Evolutionary conservation across 129 eudicot genomes (phyloP), one percentile per base, ranked within the genome.

Genomic region (Flaveria brownii): DNA sequence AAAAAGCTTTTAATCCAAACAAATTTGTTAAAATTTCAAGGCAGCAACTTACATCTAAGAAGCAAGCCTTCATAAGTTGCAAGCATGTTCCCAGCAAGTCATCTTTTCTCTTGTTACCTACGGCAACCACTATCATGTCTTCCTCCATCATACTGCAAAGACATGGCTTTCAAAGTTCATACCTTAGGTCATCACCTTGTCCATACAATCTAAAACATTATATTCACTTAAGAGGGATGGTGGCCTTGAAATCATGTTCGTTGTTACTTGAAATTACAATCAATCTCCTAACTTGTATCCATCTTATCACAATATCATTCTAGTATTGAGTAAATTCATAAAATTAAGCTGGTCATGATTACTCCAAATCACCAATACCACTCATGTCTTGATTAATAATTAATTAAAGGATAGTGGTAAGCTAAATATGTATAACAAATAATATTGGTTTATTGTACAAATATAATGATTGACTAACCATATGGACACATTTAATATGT

Each of bases 141-240:
- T 79, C 73, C 84, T 94, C 96, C 96, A 91, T 94, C 88, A 60
- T 76, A 75, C 94, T 84, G 52, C 99, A 91, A 20, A 95, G 94
- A 78, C 89, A 70, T 39, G 99, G 99, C 71, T 89, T 95, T 97
- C 99, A 95, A 41, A 94, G 86, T 73, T 94, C 96, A 80, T 91
- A 82, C 42, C 97, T 94, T 86, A 42, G 77, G 67, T 54, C 51
- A 79, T 77, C 72, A 91, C 98, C 96, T 89, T 91, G 80, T 89
- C 96, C 99, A 94, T 94, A 78, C 90, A 86, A 72, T 84, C 84
- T 81, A 94, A 74, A 71, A 94, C 86, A 87, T 94, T 97, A 73
- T 97, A 90, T 87, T 94, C 99, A 89, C 96, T 94, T 86, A 94
- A 81, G 71, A 89, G 96, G 60, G 96, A 92, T 8, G 99, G 99